A percentile compares a stretch with the other conserved stretches of the same genome.
Evolutionary conservation across 345 rosid species (phyloP).

Genomic region (Ceriops tagal): DNA sequence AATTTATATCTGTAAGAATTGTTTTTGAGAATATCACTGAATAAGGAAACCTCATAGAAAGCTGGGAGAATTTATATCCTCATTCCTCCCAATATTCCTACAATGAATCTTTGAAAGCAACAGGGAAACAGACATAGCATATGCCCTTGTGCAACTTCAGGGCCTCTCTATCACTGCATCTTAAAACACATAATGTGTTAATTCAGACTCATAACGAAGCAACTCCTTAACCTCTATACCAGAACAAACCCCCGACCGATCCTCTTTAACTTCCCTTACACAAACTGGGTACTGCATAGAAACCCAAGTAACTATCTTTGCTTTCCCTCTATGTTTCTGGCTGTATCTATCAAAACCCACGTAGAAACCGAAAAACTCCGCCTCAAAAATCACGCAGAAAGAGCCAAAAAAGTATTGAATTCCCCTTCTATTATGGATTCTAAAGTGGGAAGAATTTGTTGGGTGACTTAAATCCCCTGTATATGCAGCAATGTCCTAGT

Average conservation of each 20-base stretch:
- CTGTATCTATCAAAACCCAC: conserved; percentile 9
- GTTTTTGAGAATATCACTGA: not conserved
- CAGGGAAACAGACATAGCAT: conserved; percentile 17
- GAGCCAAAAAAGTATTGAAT: conserved; percentile 11
- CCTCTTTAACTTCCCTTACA: conserved; percentile 30
- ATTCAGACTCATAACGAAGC: not conserved
- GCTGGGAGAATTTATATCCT: not conserved
- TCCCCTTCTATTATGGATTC: not conserved
- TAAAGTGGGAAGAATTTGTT: conserved; percentile 18
- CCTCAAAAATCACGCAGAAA: conserved; percentile 15
- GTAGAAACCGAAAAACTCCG: conserved; percentile 9
- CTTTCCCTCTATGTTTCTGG: conserved; percentile 16
- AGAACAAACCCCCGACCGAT: conserved; percentile 16
- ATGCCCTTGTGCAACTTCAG: conserved; percentile 19
- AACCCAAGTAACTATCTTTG: conserved; percentile 19
- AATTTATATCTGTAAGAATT: not conserved
- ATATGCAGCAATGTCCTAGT: conserved; percentile 14
- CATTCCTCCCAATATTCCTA: not conserved
- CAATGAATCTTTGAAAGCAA: conserved; percentile 16
- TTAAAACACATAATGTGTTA: not conserved
- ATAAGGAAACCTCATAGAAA: not conserved
- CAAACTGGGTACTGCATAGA: conserved; percentile 19
- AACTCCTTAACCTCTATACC: not conserved
- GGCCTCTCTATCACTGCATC: not conserved
- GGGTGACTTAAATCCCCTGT: conserved; percentile 40